phyloP scores from a whole-genome alignment of 2,329 filamentous ascomycete genomes.

The Alternaria brassicicola region DNA sequence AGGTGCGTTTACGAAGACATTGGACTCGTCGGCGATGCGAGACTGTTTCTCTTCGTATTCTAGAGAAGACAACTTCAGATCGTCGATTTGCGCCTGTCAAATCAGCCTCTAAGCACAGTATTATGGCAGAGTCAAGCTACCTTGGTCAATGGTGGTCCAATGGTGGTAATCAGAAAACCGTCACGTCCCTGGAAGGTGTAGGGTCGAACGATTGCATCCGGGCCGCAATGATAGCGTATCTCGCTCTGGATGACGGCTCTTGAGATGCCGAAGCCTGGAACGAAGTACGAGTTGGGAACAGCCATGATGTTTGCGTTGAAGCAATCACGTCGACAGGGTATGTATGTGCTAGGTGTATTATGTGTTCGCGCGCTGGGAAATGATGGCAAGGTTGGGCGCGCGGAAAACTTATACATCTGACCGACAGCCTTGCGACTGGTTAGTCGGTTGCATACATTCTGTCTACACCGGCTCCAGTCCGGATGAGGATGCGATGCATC shows the following conservation, averaged over 20 bases:
- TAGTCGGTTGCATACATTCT: constrained; percentile 11
- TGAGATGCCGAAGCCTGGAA: constrained; percentile 52
- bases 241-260: constrained; percentile 53
- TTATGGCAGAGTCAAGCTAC: constrained; percentile 23
- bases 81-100: constrained; percentile 50
- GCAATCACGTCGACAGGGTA: constrained; percentile 7
- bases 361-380: constrained; percentile 17
- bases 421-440: constrained; percentile 8
- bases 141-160: constrained; percentile 51
- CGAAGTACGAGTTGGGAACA: constrained; percentile 49
- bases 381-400: constrained; percentile 26
- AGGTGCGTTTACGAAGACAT: constrained; percentile 50
- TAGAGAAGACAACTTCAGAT: constrained; percentile 48
- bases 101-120: constrained; percentile 16
- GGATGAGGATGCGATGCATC: constrained; percentile 13
- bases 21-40: constrained; percentile 42
- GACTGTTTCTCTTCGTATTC: constrained; percentile 53
- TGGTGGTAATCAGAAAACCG: constrained; percentile 51
- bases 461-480: constrained; percentile 19
- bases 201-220: constrained; percentile 51
- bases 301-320: constrained; percentile 27
- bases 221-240: constrained; percentile 52
- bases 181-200: constrained; percentile 54
- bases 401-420: constrained; percentile 30
- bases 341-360: constrained; percentile 17